Conservation (phyloP, 345 rosid genomes). For the Eucalyptus melliodora region DNA sequence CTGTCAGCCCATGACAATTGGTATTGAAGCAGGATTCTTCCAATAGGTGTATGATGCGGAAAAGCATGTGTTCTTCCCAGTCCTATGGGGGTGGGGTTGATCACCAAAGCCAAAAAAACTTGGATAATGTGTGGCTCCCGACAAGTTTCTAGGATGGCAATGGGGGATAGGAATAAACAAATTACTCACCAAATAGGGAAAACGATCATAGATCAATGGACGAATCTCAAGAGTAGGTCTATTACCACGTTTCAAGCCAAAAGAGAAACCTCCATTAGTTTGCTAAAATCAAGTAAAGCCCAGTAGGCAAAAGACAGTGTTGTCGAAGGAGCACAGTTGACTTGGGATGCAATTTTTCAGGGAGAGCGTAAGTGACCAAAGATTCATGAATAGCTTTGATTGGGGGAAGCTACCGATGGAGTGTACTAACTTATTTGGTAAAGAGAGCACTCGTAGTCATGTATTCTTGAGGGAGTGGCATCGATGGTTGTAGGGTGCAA, state of each 20-base stretch:
- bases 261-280: not conserved
- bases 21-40: not conserved
- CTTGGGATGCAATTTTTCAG: not conserved
- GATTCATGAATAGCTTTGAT: not conserved
- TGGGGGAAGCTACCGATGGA: not conserved
- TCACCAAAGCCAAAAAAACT: not conserved
- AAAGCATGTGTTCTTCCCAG: not conserved
- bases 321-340: not conserved
- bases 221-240: not conserved
- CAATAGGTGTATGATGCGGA: not conserved
- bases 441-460: not conserved
- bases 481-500: not conserved
- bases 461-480: not conserved
- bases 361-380: not conserved
- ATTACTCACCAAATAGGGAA: not conserved
- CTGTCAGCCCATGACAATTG: not conserved
- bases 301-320: not conserved
- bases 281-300: not conserved
- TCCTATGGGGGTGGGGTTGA: not conserved
- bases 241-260: not conserved
- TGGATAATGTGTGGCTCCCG: not conserved
- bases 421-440: not conserved
- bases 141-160: not conserved
- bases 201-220: not conserved
- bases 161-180: not conserved